A percentile compares a stretch with the other conserved stretches of the same genome.
Conservation (phyloP, 139 green algal genomes). For the Astrephomene gubernaculifera region DNA sequence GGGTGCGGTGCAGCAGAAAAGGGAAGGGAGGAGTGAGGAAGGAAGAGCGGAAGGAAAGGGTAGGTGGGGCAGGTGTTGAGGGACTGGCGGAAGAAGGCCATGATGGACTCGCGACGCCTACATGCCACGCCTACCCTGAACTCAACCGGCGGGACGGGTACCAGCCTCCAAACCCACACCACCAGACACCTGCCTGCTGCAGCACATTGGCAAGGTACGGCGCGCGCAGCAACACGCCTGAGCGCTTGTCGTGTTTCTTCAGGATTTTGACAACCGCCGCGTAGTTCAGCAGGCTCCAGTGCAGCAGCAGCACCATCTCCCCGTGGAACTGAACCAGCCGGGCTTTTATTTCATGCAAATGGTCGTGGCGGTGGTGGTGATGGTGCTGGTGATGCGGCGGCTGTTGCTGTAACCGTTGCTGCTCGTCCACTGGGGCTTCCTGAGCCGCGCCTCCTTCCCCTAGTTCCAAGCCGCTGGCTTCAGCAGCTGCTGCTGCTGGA, state of each 20-base stretch:
- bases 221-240: slow-evolving; percentile 70
- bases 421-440: neutral
- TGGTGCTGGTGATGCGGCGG: neutral
- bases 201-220: slow-evolving; percentile 77
- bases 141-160: too few relatives aligned
- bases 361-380: neutral
- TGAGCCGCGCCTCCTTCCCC: neutral
- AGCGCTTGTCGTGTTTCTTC: slow-evolving; percentile 90
- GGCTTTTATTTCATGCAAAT: slow-evolving; percentile 3
- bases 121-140: too few relatives aligned
- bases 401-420: neutral
- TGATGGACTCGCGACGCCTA: too few relatives aligned
- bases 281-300: slow-evolving; percentile 87
- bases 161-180: too few relatives aligned
- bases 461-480: neutral
- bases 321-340: slow-evolving; percentile 34
- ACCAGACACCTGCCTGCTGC: slow-evolving; percentile 75
- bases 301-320: slow-evolving; percentile 77
- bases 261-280: slow-evolving; percentile 88
- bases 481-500: neutral
- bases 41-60: neutral
- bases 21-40: neutral
- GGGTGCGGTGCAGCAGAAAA: neutral
- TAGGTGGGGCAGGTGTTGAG: too few relatives aligned
- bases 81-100: too few relatives aligned